Evolutionary conservation across 176 grass and related monocot genomes (phyloP), one percentile per base, ranked within the genome.

Genomic region (Chloris gayana): DNA sequence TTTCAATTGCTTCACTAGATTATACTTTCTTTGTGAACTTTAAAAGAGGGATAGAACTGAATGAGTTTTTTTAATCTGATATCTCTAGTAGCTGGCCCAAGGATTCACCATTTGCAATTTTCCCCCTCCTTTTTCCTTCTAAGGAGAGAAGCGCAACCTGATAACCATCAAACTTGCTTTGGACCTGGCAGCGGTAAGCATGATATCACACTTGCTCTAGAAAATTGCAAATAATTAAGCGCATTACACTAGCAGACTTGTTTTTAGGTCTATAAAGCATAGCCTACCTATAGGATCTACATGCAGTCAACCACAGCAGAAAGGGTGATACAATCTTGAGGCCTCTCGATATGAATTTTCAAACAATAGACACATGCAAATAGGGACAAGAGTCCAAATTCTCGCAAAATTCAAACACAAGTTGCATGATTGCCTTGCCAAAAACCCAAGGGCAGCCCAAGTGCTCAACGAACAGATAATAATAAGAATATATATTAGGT

Each of bases 401-500:
- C 9, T 89, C 35, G 73, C 59, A 85, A 72, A 73, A 64, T 78
- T 77, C 24, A 82, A 82, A 47, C 66, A 41, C 78, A 82, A 85
- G 72, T 78, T 77, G 70, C 73, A 66, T 72, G 71, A 72, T 82
- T 73, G 73, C 62, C 50, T 77, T 85, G 78, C 78, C 78, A 85
- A 81, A 82, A 85, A 35, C 78, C 38, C 64, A 57, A 85, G 56
- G 67, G 87, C 38, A 65, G 67, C 77, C 54, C 47, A 57, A 80
- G 32, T 80, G 77, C 78, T 42, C 58, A 85, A 78, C 78, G 45
- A 80, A 81, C 78, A 77, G 83, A 82, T 89, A 89, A 89, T 41
- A 85, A 77, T 89, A 85, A 85, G 29, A 72, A 85, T 38, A 82
- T 44, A 67, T 82, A 73, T 82, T 85, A 82, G 87, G 83, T 82